Evolutionary conservation across 2,329 filamentous ascomycete species (phyloP), one percentile per base, ranked within the genome.

Genomic region (Fusarium irregulare): DNA sequence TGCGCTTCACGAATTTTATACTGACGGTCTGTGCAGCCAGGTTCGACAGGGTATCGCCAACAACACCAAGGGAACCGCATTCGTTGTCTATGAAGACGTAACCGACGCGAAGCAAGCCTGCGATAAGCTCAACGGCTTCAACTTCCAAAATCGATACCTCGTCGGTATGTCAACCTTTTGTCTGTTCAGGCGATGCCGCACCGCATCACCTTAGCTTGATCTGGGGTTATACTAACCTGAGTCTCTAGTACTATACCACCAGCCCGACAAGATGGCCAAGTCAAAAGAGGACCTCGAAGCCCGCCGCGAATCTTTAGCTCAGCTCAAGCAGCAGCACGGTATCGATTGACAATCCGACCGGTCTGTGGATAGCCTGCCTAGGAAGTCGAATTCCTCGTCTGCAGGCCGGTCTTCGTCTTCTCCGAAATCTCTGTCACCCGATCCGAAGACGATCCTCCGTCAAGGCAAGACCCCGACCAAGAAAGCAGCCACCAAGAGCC

Each of bases 41-140:
- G 97, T 99, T 80, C 95, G 96, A 80, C 94, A 98, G 85, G 96
- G 96, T 77, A 98, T 98, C 80, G 93, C 95, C 76, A 94, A 91
- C 84, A 95, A 96, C 82, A 98, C 96, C 78, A 99, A 98, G 84
- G 96, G 96, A 80, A 99, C 96, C 56, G 96, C 95, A 74, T 99
- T 97, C 83, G 96, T 99, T 76, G 96, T 99, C 83, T 99, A 98
- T 87, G 96, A 98, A 84, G 96, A 99, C 88, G 95, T 98, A 75
- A 92, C 96, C 88, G 96, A 99, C 87, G 94, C 96, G 75, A 99
- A 99, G 86, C 91, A 94, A 84, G 96, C 96, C 79, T 98, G 96
- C 87, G 96, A 99, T 87, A 98, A 98, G 86, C 88, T 99, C 82
- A 99, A 99, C 87, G 96, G 96, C 80, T 99, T 97, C 90, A 99